Evolutionary conservation across 2,329 filamentous ascomycete species (phyloP), one percentile per base, ranked within the genome.

Genomic region (Zymoseptoria pseudotritici): DNA sequence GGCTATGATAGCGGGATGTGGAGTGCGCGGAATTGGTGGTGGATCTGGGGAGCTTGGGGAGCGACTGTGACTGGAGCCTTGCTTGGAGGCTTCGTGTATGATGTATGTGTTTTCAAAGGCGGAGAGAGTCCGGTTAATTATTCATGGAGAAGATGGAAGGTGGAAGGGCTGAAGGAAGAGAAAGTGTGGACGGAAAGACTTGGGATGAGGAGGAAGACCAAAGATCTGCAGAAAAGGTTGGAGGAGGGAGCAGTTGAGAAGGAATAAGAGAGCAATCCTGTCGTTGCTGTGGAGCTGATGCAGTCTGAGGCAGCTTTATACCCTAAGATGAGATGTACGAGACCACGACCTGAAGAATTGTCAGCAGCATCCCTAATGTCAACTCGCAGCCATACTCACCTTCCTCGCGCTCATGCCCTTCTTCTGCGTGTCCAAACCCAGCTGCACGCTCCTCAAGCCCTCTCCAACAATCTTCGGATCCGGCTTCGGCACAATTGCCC

Each of bases 51-150:
- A 3, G 75, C 79, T 2, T 72, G 70, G 67, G 61, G 65, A 19
- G 79, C 75, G 1, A 72, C 78, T 0, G 65, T 79, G 1, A 62
- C 66, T 2, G 80, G 79, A 1, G 73, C 75, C 0, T 66, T 81
- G 2, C 64, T 76, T 13, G 79, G 79, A 0, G 78, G 67, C 0
- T 73, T 79, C 36, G 59, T 81, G 31, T 82, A 82, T 65, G 79
- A 81, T 67, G 71, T 74, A n/a, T 75, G 77, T 52, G 78, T 82
- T 55, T 82, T 82, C 67, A 78, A 78, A 6, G 70, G 70, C 24
- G 78, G 78, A 1, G 80, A 82, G 65, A 77, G 74, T 56, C 80
- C 79, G 0, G 74, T 82, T n/a, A 82, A 82, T 63, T 82, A 82
- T 65, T 76, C 64, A 8, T 62, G 77, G 3, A 58, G 61, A 22